Evolutionary conservation across 2,329 filamentous ascomycete species (phyloP), one percentile per base, ranked within the genome.

Genomic region (Neophaeococcomyces aloes): DNA sequence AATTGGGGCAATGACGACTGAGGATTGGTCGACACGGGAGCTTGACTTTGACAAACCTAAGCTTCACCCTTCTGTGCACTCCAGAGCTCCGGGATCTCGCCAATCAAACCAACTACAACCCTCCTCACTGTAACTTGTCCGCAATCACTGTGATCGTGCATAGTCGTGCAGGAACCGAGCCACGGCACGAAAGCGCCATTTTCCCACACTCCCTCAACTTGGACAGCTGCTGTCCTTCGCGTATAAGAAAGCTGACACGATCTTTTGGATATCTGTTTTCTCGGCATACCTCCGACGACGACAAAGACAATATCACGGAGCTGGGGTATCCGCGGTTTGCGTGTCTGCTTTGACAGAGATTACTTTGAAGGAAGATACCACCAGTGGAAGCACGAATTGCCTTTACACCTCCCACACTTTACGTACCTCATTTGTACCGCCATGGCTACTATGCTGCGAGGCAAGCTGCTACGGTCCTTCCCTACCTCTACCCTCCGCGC

Each of bases 401-500:
- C 21, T 29, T 35, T 42, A n/a, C 18, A n/a, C 27, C 29, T 30
- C 29, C 31, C 30, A 25, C 31, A 17, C 13, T 34, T 21, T 7
- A n/a, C 29, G 5, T 21, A 27, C 10, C 23, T 27, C 10, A 10
- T 27, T n/a, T 27, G 23, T 18, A 29, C n/a, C n/a, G 13, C 23
- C 14, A 33, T 38, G 33, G 31, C 46, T 39, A 62, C 36, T 46
- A 69, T 69, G 65, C 56, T 70, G 54, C 56, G 59, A 48, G 57
- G 62, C 57, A 70, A 71, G 57, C 60, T 71, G 54, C 73, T 69
- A 62, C 40, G 61, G 67, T 53, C 64, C 67, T 49, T 53, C 60
- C 59, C 54, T 65, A 49, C 67, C 50, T 72, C 70, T 58, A 66
- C 68, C 54, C 59, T 72, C 50, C 72, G 79, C 56, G 66, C 76